Base-by-base conservation (phyloP, 768 basidiomycete genomes). In the Scleroderma citrinum region DNA sequence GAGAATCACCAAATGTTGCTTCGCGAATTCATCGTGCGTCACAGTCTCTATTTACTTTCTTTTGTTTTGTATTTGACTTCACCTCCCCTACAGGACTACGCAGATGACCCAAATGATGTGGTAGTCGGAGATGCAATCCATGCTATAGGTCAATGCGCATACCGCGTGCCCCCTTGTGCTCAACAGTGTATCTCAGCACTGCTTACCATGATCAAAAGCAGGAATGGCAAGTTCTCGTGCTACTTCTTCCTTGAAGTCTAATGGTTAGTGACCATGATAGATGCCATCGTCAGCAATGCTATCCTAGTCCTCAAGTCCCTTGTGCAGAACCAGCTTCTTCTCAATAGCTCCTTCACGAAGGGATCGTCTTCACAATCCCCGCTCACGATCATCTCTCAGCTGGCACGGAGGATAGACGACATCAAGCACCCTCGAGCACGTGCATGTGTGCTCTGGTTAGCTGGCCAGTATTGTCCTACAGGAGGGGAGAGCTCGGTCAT, bases 391-490 rank as follows among this genome's bases (percentile, higher is more conserved):
- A 83, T 95, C n/a, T 76, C 82, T 3, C 80, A 82, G 31, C 80
- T 97, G 6, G 90, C 92, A 0, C 75, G 78, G 43, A 77, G 79
- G 29, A 77, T 95, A 40, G 88, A 92, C 42, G 83, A 82, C 45
- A 88, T 97, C 44, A 77, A 72, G 7, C 89, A 93, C 57, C 73
- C 83, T 1, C 78, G 82, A 58, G 92, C 94, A 1, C 73, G 90
- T 26, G 92, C 94, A 0, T 92, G 88, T 56, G 82, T 97, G 1
- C 69, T 92, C 21, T 96, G 95, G 92, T 78, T 97, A 1, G 92
- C 92, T 0, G 94, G 95, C 0, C 92, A 96, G 63, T 91, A 91
- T 61, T 80, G 87, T 16, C 74, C 75, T 13, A 64, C 67, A 6
- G 59, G 63, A 16, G 69, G 68, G 35, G 60, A 57, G 21, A 41